These are phyloP conservation scores for Apophysomyces elegans DNA, from an alignment of 371 early-diverging fungal genomes.

Conservation along the genomic window DNA sequence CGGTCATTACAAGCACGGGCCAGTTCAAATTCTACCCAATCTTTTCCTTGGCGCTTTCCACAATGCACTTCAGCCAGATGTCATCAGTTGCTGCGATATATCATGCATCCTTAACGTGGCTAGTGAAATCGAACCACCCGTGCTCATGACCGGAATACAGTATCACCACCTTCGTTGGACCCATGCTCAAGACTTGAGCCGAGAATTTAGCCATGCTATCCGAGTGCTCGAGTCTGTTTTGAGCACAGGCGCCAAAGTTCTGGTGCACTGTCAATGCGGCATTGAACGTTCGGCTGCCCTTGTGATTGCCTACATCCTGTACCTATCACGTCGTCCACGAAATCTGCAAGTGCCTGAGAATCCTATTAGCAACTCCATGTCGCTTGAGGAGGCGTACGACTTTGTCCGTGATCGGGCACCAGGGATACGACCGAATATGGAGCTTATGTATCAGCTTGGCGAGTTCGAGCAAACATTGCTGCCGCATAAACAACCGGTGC, in stretches of 20 bases:
- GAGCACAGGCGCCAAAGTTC: slow-evolving; percentile 15
- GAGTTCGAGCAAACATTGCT: slow-evolving; percentile 28
- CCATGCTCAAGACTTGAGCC: slow-evolving; percentile 32
- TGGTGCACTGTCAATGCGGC: slow-evolving; percentile 42
- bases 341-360: neutral
- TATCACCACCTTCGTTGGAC: slow-evolving; percentile 45
- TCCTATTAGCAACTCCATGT: slow-evolving; percentile 16
- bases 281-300: slow-evolving; percentile 41
- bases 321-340: slow-evolving; percentile 16
- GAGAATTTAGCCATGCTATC: slow-evolving; percentile 33
- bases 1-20: slow-evolving; percentile 43
- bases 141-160: neutral
- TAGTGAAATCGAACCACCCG: slow-evolving; percentile 52
- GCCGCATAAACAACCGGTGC: neutral
- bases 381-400: slow-evolving; percentile 25
- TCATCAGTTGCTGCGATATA: slow-evolving; percentile 52
- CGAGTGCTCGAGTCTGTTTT: slow-evolving; percentile 23
- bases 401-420: slow-evolving; percentile 37
- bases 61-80: slow-evolving; percentile 50
- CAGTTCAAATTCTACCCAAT: slow-evolving; percentile 66
- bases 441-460: slow-evolving; percentile 36
- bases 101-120: slow-evolving; percentile 76
- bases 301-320: slow-evolving; percentile 33
- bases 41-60: slow-evolving; percentile 72
- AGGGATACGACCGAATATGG: slow-evolving; percentile 38